phyloP scores from a whole-genome alignment of 306 rosid species.

The Prunus padus region DNA sequence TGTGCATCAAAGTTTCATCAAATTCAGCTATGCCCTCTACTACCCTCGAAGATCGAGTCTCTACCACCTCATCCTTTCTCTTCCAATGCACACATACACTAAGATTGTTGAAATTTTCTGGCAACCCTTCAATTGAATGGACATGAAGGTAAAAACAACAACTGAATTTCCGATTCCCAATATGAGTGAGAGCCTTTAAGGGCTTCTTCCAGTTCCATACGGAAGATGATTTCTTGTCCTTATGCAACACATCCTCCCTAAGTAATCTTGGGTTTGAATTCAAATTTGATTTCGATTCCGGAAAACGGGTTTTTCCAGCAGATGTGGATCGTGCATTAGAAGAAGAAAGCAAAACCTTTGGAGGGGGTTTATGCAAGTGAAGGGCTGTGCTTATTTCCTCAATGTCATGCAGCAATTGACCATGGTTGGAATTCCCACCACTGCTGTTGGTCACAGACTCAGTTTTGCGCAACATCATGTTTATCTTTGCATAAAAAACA shows the following conservation, averaged over 20 bases:
- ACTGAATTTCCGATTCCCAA: slow-evolving; percentile 52
- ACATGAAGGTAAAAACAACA: slow-evolving; percentile 66
- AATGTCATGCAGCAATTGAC: slow-evolving; percentile 58
- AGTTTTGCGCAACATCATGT: slow-evolving; percentile 38
- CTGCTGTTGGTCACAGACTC: slow-evolving; percentile 29
- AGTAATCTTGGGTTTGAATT: slow-evolving; percentile 27
- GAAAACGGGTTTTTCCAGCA: slow-evolving; percentile 32
- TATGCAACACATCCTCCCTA: slow-evolving; percentile 35
- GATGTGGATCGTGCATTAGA: slow-evolving; percentile 41
- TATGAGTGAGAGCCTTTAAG: slow-evolving; percentile 59
- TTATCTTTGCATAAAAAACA: slow-evolving; percentile 8
- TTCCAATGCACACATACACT: slow-evolving; percentile 58
- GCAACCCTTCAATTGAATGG: slow-evolving; percentile 64
- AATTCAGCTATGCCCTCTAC: slow-evolving; percentile 50
- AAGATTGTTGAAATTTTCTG: slow-evolving; percentile 44
- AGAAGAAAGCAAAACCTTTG: slow-evolving; percentile 29
- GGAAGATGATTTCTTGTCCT: slow-evolving; percentile 48
- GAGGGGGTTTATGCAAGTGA: slow-evolving; percentile 46
- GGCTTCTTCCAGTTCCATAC: slow-evolving; percentile 85
- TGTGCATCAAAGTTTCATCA: slow-evolving; percentile 56
- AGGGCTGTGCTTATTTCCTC: slow-evolving; percentile 82
- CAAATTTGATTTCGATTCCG: slow-evolving; percentile 31
- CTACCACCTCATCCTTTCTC: slow-evolving; percentile 52
- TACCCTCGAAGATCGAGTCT: slow-evolving; percentile 46
- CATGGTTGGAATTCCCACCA: slow-evolving; percentile 34